These are phyloP conservation scores for Helenozyma baotianmanensis DNA, from an alignment of 805 yeast genomes.

Conservation along the genomic window DNA sequence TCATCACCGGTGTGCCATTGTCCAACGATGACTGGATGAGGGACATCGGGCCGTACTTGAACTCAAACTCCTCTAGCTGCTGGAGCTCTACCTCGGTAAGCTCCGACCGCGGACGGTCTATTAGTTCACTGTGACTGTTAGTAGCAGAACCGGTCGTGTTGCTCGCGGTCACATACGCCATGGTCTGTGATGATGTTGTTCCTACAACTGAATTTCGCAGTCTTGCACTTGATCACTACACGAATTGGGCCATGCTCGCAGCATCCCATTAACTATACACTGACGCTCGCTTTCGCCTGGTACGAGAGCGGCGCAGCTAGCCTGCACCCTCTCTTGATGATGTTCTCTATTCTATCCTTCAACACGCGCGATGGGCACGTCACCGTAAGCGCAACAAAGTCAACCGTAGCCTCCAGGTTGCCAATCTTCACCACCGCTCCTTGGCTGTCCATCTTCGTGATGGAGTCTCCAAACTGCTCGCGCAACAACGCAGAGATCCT, in stretches of 20 bases:
- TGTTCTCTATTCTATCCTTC: slow-evolving; percentile 76
- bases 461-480: slow-evolving; percentile 87
- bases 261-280: no score
- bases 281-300: slow-evolving; percentile 19
- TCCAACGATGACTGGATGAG: slow-evolving; percentile 79
- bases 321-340: slow-evolving; percentile 70
- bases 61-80: slow-evolving; percentile 84
- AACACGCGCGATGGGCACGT: slow-evolving; percentile 69
- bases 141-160: slow-evolving; percentile 11
- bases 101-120: slow-evolving; percentile 74
- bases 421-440: slow-evolving; percentile 71
- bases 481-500: slow-evolving; percentile 59
- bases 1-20: slow-evolving; percentile 70
- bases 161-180: slow-evolving; percentile 15
- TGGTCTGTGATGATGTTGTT: neutral
- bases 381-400: slow-evolving; percentile 62
- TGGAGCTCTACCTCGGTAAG: slow-evolving; percentile 74
- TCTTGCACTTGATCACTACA: no score
- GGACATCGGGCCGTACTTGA: slow-evolving; percentile 85
- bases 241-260: no score
- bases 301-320: slow-evolving; percentile 80
- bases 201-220: no score
- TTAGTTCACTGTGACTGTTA: slow-evolving; percentile 49
- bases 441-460: slow-evolving; percentile 33
- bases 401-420: slow-evolving; percentile 64